phyloP scores from a whole-genome alignment of 805 yeast genomes.

The Starmerella stellata region DNA sequence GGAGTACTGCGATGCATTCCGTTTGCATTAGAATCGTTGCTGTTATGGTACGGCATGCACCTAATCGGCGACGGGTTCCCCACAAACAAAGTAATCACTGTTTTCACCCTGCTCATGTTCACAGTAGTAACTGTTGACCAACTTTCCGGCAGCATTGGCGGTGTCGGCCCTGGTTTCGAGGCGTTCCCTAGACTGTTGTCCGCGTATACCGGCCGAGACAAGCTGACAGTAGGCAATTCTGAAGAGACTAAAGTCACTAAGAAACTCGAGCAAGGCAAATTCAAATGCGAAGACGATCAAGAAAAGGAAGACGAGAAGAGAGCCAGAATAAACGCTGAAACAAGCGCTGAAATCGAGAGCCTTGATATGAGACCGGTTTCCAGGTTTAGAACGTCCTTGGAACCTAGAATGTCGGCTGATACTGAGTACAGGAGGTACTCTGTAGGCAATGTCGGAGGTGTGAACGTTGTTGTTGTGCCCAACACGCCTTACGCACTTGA shows the following conservation, averaged over 20 bases:
- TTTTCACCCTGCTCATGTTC: slow-evolving; percentile 54
- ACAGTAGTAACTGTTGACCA: slow-evolving; percentile 48
- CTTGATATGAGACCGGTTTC: neutral
- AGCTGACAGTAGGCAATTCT: neutral
- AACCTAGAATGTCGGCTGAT: too few species aligned
- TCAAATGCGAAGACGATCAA: neutral
- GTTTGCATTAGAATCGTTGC: slow-evolving; percentile 45
- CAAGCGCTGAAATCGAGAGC: too few species aligned
- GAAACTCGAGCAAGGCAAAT: neutral
- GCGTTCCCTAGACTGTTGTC: slow-evolving; percentile 15
- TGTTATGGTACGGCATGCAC: slow-evolving; percentile 63
- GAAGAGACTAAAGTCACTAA: neutral
- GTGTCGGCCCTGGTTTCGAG: slow-evolving; percentile 52
- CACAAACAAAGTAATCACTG: slow-evolving; percentile 41
- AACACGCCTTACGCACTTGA: neutral
- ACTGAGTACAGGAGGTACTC: too few species aligned
- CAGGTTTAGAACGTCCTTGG: too few species aligned
- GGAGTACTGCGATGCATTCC: slow-evolving; percentile 38
- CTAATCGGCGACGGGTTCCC: slow-evolving; percentile 47
- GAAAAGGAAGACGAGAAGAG: neutral
- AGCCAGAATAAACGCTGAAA: too few species aligned
- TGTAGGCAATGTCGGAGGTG: too few species aligned
- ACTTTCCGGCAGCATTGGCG: slow-evolving; percentile 53
- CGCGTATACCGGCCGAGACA: slow-evolving; percentile 2
- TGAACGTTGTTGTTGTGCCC: neutral